Conservation (phyloP, 148 eudicot species). For the Chenopodium formosanum region DNA sequence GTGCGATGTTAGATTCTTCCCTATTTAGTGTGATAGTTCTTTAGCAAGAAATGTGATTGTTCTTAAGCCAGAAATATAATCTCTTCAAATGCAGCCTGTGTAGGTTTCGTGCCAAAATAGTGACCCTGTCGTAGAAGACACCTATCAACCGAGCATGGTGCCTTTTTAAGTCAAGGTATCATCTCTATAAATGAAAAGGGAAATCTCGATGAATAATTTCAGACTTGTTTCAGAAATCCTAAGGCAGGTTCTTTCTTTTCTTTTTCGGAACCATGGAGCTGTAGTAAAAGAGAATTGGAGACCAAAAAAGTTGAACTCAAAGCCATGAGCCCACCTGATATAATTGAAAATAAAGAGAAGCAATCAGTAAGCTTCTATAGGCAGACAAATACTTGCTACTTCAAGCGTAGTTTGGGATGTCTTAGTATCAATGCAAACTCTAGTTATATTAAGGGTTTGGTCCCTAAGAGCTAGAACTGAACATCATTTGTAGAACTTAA, state of each 20-base stretch:
- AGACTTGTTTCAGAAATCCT: constrained; percentile 4
- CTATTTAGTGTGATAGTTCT: background rate
- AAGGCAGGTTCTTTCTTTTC: constrained; percentile 29
- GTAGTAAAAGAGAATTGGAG: constrained; percentile 74
- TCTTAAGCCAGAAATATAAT: background rate
- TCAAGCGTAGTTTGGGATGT: background rate
- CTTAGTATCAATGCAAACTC: background rate
- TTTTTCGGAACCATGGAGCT: constrained; percentile 59
- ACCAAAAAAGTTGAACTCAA: constrained; percentile 87
- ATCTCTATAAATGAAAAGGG: constrained; percentile 9
- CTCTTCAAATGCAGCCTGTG: background rate
- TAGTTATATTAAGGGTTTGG: background rate
- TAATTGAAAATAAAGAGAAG: background rate
- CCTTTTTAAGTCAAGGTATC: background rate
- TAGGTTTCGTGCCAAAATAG: background rate
- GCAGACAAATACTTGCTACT: background rate
- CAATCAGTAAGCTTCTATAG: background rate
- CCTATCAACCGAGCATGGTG: background rate
- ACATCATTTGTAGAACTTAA: too few relatives aligned
- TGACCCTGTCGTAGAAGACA: background rate
- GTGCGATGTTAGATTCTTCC: background rate
- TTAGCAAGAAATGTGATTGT: background rate
- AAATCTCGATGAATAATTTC: background rate
- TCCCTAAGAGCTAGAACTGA: too few relatives aligned
- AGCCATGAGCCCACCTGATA: constrained; percentile 85